Evolutionary conservation across 495 filamentous ascomycete genomes (phyloP).

Genomic region (Xanthoparmelia taractica): DNA sequence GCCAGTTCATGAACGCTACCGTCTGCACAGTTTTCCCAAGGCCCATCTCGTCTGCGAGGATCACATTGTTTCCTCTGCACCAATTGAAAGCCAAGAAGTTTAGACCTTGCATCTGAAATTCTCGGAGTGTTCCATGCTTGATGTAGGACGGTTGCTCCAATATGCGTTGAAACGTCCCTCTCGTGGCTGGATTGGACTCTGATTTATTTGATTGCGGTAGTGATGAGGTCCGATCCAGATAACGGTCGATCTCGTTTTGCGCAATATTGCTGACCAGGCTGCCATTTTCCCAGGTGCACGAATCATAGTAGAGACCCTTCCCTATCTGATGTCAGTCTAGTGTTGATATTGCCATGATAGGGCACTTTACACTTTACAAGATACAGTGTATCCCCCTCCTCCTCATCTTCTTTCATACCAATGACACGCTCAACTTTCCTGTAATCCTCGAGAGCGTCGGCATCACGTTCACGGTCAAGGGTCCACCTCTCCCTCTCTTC

Average conservation of each 20-base stretch:
- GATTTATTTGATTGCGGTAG: conserved; percentile 65
- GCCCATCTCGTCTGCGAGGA: conserved; percentile 97
- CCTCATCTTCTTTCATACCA: conserved; percentile 63
- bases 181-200: conserved; percentile 67
- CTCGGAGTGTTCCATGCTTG: conserved; percentile 74
- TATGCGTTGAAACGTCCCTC: conserved; percentile 61
- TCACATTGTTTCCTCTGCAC: conserved; percentile 84
- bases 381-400: conserved; percentile 67
- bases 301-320: conserved; percentile 81
- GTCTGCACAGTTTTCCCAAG: conserved; percentile 98
- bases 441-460: conserved; percentile 76
- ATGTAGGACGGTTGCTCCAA: conserved; percentile 77
- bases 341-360: neutral
- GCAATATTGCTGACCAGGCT: conserved; percentile 65
- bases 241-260: conserved; percentile 84
- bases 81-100: conserved; percentile 95
- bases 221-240: conserved; percentile 67
- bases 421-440: conserved; percentile 90
- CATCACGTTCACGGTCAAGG: conserved; percentile 77
- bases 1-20: conserved; percentile 93
- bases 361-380: conserved; percentile 72
- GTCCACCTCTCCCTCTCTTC: conserved; percentile 89
- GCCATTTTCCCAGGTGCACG: conserved; percentile 87
- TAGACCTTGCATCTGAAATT: conserved; percentile 88
- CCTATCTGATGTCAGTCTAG: conserved; percentile 32